These are phyloP conservation scores for Cryphonectria radicalis DNA, from an alignment of 2,329 filamentous ascomycete species.

Conservation along the genomic window DNA sequence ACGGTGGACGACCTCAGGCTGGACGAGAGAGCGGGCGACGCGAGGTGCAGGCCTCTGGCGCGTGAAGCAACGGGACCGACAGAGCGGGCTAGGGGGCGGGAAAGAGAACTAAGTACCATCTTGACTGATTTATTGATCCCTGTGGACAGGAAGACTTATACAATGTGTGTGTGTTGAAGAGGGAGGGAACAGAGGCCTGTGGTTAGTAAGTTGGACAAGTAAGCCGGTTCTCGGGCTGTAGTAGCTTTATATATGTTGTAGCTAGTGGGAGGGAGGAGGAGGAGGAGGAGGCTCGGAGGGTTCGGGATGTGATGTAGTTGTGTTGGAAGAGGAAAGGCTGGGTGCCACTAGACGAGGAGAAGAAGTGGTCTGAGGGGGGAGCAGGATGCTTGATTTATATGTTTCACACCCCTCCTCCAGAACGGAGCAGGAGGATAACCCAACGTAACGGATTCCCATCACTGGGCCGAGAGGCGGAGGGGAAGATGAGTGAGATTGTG, in stretches of 20 bases:
- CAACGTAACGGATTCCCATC: not conserved
- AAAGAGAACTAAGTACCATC: slow-evolving; percentile 33
- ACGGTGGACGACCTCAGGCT: slow-evolving; percentile 22
- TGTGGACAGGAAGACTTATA: not conserved
- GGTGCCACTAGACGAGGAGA: slow-evolving; percentile 8
- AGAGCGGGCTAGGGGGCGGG: slow-evolving; percentile 31
- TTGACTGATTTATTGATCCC: slow-evolving; percentile 27
- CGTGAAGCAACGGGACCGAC: slow-evolving; percentile 31
- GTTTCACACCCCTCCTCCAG: slow-evolving; percentile 3
- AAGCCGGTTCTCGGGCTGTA: not conserved
- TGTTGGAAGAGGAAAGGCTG: slow-evolving; percentile 5
- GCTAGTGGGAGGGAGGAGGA: not conserved
- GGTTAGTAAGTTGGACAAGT: not conserved
- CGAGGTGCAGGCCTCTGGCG: slow-evolving; percentile 31
- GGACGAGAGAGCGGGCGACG: slow-evolving; percentile 26
- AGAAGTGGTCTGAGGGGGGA: slow-evolving; percentile 8
- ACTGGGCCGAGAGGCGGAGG: not conserved
- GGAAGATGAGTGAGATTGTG: not conserved
- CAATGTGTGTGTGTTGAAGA: not conserved
- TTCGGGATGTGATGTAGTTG: slow-evolving; percentile 19
- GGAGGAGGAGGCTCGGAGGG: slow-evolving; percentile 1
- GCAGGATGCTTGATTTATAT: slow-evolving; percentile 26
- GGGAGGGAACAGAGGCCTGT: not conserved
- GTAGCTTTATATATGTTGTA: slow-evolving; percentile 20
- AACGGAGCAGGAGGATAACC: not conserved